Conservation (phyloP, 352 stramenopile species). For the Nothophytophthora sp. region DNA sequence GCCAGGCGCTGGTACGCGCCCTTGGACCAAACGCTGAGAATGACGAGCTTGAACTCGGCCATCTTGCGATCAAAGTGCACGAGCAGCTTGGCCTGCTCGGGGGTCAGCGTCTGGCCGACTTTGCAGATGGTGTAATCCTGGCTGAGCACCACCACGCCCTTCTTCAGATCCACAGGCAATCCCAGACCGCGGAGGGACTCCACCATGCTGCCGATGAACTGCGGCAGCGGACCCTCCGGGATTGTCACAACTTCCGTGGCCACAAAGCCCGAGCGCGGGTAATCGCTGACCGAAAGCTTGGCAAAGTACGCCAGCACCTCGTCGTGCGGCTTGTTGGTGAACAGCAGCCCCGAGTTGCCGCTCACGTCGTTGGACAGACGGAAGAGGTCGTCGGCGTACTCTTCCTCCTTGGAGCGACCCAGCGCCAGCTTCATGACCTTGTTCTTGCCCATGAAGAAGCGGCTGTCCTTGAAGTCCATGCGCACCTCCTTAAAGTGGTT, state of each 20-base stretch:
- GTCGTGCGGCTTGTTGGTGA: conserved; percentile 91
- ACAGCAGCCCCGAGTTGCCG: conserved; percentile 94
- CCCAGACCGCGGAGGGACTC: conserved; percentile 96
- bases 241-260: conserved; percentile 90
- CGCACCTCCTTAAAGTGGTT: conserved; percentile 99
- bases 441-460: conserved; percentile 99
- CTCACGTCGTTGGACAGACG: conserved; percentile 91
- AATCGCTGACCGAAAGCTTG: conserved; percentile 92
- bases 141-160: conserved; percentile 92
- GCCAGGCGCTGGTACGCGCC: conserved; percentile 78
- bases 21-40: conserved; percentile 79
- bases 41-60: conserved; percentile 82
- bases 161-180: conserved; percentile 97
- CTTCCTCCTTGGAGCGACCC: conserved; percentile 93
- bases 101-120: conserved; percentile 91
- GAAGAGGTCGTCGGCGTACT: conserved; percentile 96
- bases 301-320: conserved; percentile 94
- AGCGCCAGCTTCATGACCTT: conserved; percentile 98
- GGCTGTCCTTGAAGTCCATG: conserved; percentile 94
- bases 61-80: conserved; percentile 91
- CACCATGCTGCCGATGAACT: conserved; percentile 96
- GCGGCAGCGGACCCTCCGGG: conserved; percentile 86
- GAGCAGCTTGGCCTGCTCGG: conserved; percentile 96
- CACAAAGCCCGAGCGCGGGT: conserved; percentile 93
- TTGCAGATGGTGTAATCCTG: conserved; percentile 95